Conservation (phyloP, 352 stramenopile species). For the Phytophthora citrophthora region DNA sequence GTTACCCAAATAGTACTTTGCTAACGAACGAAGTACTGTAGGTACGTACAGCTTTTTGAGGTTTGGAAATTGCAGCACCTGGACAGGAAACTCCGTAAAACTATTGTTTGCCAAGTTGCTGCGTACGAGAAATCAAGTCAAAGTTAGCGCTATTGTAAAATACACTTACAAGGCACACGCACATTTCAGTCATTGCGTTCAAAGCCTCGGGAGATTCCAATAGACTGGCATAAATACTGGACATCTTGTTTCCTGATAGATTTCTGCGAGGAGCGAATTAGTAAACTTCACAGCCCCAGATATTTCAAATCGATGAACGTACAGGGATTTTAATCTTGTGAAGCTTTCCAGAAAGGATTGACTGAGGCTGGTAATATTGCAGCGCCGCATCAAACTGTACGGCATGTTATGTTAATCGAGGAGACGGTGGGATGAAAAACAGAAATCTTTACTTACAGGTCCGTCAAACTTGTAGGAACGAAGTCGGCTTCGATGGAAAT, state of each 20-base stretch:
- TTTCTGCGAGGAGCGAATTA: slow-evolving; percentile 19
- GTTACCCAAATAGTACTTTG: too few species aligned
- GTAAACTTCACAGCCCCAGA: too few species aligned
- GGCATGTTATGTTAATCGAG: background rate
- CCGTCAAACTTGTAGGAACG: slow-evolving; percentile 38
- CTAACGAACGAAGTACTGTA: too few species aligned
- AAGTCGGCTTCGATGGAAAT: slow-evolving; percentile 32
- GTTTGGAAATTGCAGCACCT: slow-evolving; percentile 51
- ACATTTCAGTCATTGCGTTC: slow-evolving; percentile 40
- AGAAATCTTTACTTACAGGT: slow-evolving; percentile 29
- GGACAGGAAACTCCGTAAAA: slow-evolving; percentile 43
- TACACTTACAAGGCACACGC: background rate
- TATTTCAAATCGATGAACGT: slow-evolving; percentile 2
- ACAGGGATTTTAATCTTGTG: slow-evolving; percentile 32
- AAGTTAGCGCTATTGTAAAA: too few species aligned
- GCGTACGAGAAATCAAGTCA: background rate
- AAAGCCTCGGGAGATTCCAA: slow-evolving; percentile 20
- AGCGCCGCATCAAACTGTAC: slow-evolving; percentile 33
- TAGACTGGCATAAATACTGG: slow-evolving; percentile 41
- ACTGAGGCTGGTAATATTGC: slow-evolving; percentile 38
- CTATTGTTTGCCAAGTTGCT: slow-evolving; percentile 58
- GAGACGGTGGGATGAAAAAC: background rate
- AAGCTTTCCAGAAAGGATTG: slow-evolving; percentile 45
- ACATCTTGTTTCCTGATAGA: slow-evolving; percentile 38
- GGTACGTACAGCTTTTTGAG: slow-evolving; percentile 51